phyloP scores from a whole-genome alignment of 2,329 filamentous ascomycete species.

The Calonectria multiphialidica region DNA sequence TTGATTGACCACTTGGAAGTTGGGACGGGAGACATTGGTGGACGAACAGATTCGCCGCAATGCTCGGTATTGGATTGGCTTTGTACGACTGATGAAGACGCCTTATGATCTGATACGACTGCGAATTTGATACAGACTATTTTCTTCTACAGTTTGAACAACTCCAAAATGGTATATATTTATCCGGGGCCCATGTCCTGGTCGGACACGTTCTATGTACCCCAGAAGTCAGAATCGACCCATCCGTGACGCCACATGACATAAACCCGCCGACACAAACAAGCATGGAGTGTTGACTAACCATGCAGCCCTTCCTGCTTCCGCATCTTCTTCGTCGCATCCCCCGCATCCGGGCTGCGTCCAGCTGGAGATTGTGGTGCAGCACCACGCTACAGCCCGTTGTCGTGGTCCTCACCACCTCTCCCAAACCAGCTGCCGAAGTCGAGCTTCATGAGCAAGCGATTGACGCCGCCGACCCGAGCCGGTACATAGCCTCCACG shows the following conservation, averaged over 20 bases:
- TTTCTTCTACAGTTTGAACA: slow-evolving; percentile 24
- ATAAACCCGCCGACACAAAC: slow-evolving; percentile 7
- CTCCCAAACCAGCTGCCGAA: slow-evolving; percentile 69
- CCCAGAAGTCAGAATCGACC: slow-evolving; percentile 40
- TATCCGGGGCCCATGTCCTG: slow-evolving; percentile 23
- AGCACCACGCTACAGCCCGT: slow-evolving; percentile 10
- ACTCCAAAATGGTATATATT: slow-evolving; percentile 29
- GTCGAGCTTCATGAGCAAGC: slow-evolving; percentile 92
- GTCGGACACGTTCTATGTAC: slow-evolving; percentile 35
- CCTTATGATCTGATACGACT: slow-evolving; percentile 39
- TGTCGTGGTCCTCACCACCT: slow-evolving; percentile 37
- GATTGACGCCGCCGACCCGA: slow-evolving; percentile 83
- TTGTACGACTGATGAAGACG: slow-evolving; percentile 36
- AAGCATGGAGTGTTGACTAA: slow-evolving; percentile 9
- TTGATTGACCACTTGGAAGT: not conserved
- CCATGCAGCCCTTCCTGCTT: not conserved
- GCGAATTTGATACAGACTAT: slow-evolving; percentile 35
- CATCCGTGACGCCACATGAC: slow-evolving; percentile 43
- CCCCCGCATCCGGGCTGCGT: slow-evolving; percentile 10
- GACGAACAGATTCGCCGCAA: slow-evolving; percentile 24
- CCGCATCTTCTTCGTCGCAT: slow-evolving; percentile 10
- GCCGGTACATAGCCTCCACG: slow-evolving; percentile 71
- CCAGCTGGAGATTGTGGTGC: not conserved
- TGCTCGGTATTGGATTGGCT: slow-evolving; percentile 24
- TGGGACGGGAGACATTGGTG: slow-evolving; percentile 31